Percentiles rank a stretch among this genome's conserved stretches.
These are phyloP conservation scores for Somion occarium DNA, from an alignment of 1,284 basidiomycete genomes.

Conservation along the genomic window DNA sequence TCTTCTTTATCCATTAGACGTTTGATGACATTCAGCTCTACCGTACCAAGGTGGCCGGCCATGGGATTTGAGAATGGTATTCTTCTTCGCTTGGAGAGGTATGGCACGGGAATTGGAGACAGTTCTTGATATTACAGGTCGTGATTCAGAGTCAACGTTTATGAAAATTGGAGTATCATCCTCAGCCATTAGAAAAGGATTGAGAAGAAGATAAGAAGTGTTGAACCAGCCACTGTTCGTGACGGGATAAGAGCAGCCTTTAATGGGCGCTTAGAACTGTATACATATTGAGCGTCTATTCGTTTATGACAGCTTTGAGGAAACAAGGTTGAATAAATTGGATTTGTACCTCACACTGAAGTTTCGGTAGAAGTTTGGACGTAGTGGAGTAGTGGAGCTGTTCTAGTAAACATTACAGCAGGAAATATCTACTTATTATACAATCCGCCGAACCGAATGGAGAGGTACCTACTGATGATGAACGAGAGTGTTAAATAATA, in stretches of 20 bases:
- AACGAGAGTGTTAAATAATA: not conserved
- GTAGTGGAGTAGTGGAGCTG: too few relatives aligned
- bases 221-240: too few relatives aligned
- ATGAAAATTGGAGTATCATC: not conserved
- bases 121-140: not conserved
- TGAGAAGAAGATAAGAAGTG: too few relatives aligned
- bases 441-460: not conserved
- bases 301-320: too few relatives aligned
- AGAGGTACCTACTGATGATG: not conserved
- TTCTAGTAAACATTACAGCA: not conserved
- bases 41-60: slow-evolving; percentile 76
- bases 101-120: not conserved
- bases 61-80: slow-evolving; percentile 79
- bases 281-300: too few relatives aligned
- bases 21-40: slow-evolving; percentile 3
- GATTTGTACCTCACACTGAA: too few relatives aligned
- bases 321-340: too few relatives aligned
- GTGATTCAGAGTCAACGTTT: not conserved
- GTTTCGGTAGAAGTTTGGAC: too few relatives aligned
- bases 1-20: slow-evolving; percentile 10
- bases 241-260: too few relatives aligned
- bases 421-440: not conserved
- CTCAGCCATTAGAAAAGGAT: not conserved
- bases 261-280: too few relatives aligned
- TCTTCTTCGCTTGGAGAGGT: slow-evolving; percentile 45